Base-by-base conservation (phyloP, 1,284 basidiomycete species). In the Malassezia brasiliensis region DNA sequence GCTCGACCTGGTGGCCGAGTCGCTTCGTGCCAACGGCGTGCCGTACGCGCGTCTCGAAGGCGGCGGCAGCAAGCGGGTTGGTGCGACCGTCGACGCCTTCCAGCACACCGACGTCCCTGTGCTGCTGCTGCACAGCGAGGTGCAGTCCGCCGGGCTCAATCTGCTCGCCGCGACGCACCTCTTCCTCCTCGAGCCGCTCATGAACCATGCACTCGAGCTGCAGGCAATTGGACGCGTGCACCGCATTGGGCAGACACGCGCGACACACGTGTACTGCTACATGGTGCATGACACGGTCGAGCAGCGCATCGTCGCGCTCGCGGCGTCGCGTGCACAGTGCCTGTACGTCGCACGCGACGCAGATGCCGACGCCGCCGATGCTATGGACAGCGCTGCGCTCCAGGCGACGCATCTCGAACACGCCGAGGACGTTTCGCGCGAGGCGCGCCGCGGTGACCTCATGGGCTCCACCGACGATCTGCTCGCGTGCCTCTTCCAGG, bases 181-280 rank as follows among this genome's bases (percentile, higher is more conserved):
- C 19, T 63, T 69, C 54, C 60, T 73, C 25, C 55, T 73, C 15
- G 71, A 72, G 53, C 71, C 71, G 14, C 31, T 73, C 38, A 60
- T 72, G 36, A 70, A 73, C 37, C 61, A 66, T 36, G 65, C 60
- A 9, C 28, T 62, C 7, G 71, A 73, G 52, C 51, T 70, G 35
- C 71, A 73, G 52, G 68, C 69, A 12, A 64, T 73, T 10, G 68
- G 69, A 2, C 60, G 71, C 25, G 62, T 73, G 4, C 65, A 68
- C 49, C 63, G 71, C 10, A 73, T 73, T 37, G 71, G 71, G 0
- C 68, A 70, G 52, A 70, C 65, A 7, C 59, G 60, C 14, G 55
- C 60, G 28, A 71, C 69, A 8, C 32, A 56, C 35, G 61, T 72
- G 9, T 72, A 56, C 52, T 61, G 63, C 51, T 72, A 70, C 52